A percentile compares a stretch with the other conserved stretches of the same genome.
Evolutionary conservation across 2,329 filamentous ascomycete genomes (phyloP).

Genomic region (Colletotrichum graminicola): DNA sequence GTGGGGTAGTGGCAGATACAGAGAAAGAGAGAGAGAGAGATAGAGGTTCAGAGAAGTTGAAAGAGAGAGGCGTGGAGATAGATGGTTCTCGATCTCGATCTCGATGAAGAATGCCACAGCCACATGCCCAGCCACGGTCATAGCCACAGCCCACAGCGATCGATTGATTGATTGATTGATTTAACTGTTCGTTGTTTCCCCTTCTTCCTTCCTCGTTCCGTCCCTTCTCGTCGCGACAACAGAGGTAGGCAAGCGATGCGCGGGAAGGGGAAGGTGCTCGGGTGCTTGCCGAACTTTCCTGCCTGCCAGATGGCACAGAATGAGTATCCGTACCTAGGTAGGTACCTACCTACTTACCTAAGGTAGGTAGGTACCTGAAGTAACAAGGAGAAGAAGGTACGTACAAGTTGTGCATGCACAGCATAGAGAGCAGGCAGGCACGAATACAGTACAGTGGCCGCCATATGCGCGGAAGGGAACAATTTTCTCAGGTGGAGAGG

Average conservation of each 20-base stretch:
- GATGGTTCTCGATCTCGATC: not conserved
- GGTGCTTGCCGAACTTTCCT: not conserved
- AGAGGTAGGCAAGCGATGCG: not conserved
- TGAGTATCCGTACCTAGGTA: too few relatives aligned
- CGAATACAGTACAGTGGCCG: not conserved
- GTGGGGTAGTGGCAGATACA: not conserved
- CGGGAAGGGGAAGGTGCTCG: not conserved
- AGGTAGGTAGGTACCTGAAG: too few relatives aligned
- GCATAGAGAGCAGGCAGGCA: not conserved
- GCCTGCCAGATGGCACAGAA: not conserved
- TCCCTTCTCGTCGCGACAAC: not conserved
- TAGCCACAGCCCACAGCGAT: not conserved
- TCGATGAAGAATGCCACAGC: not conserved
- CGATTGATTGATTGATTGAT: not conserved
- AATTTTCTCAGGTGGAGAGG: slow-evolving; percentile 21
- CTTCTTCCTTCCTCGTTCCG: not conserved
- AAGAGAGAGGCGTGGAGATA: not conserved
- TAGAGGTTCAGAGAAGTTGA: not conserved
- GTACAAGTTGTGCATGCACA: not conserved
- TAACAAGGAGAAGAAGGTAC: not conserved
- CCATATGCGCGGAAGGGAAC: not conserved
- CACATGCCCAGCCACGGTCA: not conserved
- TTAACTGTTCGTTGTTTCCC: not conserved
- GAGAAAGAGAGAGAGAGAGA: not conserved
- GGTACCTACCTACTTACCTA: too few relatives aligned